A percentile compares a stretch with the other conserved stretches of the same genome.
phyloP scores from a whole-genome alignment of 139 green algal species.

The Ulvella scutata region DNA sequence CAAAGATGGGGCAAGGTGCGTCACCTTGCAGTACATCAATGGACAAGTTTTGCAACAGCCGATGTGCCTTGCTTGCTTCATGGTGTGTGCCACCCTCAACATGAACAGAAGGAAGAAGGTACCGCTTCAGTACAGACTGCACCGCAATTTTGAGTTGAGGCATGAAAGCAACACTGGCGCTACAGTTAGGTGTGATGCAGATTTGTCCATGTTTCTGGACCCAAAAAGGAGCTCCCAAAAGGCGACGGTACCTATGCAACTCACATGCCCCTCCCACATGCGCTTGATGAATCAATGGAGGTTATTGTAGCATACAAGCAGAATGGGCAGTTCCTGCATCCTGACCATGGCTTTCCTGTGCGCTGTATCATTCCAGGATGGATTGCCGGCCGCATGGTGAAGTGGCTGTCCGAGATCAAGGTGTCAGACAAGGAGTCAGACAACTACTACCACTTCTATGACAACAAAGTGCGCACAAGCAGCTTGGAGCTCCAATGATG shows the following conservation, averaged over 20 bases:
- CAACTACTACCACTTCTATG: slow-evolving; percentile 95
- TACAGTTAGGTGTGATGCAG: too few relatives aligned
- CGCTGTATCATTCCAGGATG: slow-evolving; percentile 71
- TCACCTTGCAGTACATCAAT: too few relatives aligned
- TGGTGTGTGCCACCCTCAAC: too few relatives aligned
- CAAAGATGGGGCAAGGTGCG: too few relatives aligned
- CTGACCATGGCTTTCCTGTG: slow-evolving; percentile 57
- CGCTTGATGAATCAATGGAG: slow-evolving; percentile 53
- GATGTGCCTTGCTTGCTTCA: too few relatives aligned
- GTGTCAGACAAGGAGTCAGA: slow-evolving; percentile 56
- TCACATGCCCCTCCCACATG: slow-evolving; percentile 29
- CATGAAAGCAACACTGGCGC: too few relatives aligned
- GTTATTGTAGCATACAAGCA: slow-evolving; percentile 65
- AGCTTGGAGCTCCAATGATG: too few relatives aligned
- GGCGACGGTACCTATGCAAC: slow-evolving; percentile 61
- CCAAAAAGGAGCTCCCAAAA: slow-evolving; percentile 69
- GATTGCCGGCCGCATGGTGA: slow-evolving; percentile 81
- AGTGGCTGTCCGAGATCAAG: slow-evolving; percentile 74
- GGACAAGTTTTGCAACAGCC: too few relatives aligned
- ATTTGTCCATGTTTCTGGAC: too few relatives aligned
- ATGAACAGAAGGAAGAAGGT: too few relatives aligned
- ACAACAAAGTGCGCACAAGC: slow-evolving; percentile 99
- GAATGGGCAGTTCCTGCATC: slow-evolving; percentile 34
- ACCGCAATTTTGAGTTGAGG: too few relatives aligned
- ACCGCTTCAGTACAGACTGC: too few relatives aligned